Percentiles rank a stretch among this genome's conserved stretches.
These are phyloP conservation scores for Euphorbia corollata DNA, from an alignment of 441 rosid species.

Conservation along the genomic window DNA sequence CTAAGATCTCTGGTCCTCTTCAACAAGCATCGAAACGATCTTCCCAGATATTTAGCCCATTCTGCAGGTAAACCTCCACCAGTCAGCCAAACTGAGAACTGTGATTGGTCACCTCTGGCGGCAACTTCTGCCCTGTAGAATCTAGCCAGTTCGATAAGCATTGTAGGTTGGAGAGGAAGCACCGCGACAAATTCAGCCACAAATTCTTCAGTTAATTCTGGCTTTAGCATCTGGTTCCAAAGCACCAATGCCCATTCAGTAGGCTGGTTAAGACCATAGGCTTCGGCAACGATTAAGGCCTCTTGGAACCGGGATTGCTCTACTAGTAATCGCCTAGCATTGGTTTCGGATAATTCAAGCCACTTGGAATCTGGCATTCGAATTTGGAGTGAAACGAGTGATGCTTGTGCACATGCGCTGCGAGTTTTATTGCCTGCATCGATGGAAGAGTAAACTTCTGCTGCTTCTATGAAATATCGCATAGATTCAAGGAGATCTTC, in stretches of 20 bases:
- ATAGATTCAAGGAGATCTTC: slow-evolving; percentile 92
- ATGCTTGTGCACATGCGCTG: slow-evolving; percentile 82
- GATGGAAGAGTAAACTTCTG: slow-evolving; percentile 80
- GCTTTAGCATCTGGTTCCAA: slow-evolving; percentile 95
- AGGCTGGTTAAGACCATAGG: slow-evolving; percentile 90
- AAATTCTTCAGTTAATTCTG: slow-evolving; percentile 80
- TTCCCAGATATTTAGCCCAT: slow-evolving; percentile 86
- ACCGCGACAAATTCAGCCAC: slow-evolving; percentile 93
- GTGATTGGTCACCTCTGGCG: slow-evolving; percentile 93
- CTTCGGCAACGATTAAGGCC: slow-evolving; percentile 95
- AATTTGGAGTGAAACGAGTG: slow-evolving; percentile 93
- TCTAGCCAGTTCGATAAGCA: slow-evolving; percentile 83
- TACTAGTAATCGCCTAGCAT: slow-evolving; percentile 79
- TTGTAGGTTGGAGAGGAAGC: slow-evolving; percentile 82
- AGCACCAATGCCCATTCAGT: slow-evolving; percentile 92
- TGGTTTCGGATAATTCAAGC: slow-evolving; percentile 80
- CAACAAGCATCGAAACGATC: slow-evolving; percentile 87
- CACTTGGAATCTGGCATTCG: slow-evolving; percentile 93
- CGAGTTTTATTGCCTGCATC: slow-evolving; percentile 95
- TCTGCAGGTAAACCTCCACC: slow-evolving; percentile 94
- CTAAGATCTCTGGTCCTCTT: slow-evolving; percentile 80
- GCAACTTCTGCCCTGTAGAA: slow-evolving; percentile 84
- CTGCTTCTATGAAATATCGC: slow-evolving; percentile 94
- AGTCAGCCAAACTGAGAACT: slow-evolving; percentile 90
- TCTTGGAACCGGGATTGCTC: slow-evolving; percentile 93